Evolutionary conservation across 2,329 filamentous ascomycete species (phyloP), one percentile per base, ranked within the genome.

Genomic region (Trichophyton benhamiae): DNA sequence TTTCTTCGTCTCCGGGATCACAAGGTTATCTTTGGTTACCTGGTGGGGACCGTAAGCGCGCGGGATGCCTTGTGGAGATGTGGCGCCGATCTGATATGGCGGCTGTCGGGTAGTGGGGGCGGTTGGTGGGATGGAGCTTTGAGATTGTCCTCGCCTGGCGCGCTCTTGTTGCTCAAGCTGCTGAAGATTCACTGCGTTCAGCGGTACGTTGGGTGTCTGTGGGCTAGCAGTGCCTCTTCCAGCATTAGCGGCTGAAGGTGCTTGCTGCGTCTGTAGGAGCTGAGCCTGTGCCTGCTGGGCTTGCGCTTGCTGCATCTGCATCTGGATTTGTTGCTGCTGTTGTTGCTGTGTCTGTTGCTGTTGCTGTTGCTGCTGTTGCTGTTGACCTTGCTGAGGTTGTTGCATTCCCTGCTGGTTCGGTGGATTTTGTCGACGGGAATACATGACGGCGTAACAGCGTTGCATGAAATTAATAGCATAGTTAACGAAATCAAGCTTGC

Each of bases 1-100:
- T 67, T 78, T 81, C 74, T 85, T 86, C 61, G 76, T 75, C 1
- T 79, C 76, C 17, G 83, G 83, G 25, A 85, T 71, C 55, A 82
- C 80, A 55, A 86, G 75, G 64, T 83, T 81, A 58, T 82, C 80
- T 9, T 78, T 77, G 3, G 79, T 82, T 57, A 85, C 76, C 58
- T 78, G 75, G 20, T 77, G 78, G 20, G 76, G 75, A 7, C 76
- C 76, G 61, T 83, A 82, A 59, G 80, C 82, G 63, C 79, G 78
- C 7, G 83, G 82, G 61, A 83, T 77, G 25, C 83, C 82, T 60
- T 80, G 77, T 15, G 82, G 82, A 57, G 80, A 81, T 27, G 78
- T 75, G 15, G 76, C 77, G 60, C 78, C 77, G 59, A 79, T 66
- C 8, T 72, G 71, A 66, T 82, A 82, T 9, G 81, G 81, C 33